Conservation (phyloP, 2,329 filamentous ascomycete species). For the Calycina herbarum region DNA sequence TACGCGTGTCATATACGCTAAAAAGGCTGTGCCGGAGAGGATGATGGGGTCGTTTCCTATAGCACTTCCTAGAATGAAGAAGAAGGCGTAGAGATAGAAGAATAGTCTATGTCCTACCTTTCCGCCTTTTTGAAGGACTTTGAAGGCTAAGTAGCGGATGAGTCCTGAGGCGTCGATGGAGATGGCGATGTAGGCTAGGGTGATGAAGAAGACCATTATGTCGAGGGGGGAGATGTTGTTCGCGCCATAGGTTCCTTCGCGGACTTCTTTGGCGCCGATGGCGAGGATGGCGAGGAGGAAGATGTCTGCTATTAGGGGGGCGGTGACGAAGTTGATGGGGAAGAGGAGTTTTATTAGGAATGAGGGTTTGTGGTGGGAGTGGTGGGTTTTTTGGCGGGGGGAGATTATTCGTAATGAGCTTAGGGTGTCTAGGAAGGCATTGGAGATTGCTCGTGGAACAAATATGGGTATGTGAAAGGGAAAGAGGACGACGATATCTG, state of each 20-base stretch:
- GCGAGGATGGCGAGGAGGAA: slow-evolving; percentile 69
- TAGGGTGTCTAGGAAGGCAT: slow-evolving; percentile 47
- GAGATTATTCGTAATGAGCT: slow-evolving; percentile 53
- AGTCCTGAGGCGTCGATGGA: slow-evolving; percentile 75
- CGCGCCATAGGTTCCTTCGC: slow-evolving; percentile 66
- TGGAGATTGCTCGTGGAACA: slow-evolving; percentile 52
- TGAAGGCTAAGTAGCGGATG: slow-evolving; percentile 70
- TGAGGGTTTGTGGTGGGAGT: slow-evolving; percentile 28
- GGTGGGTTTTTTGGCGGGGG: slow-evolving; percentile 38
- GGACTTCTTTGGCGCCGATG: slow-evolving; percentile 65
- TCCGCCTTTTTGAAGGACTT: slow-evolving; percentile 66
- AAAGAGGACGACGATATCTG: slow-evolving; percentile 69
- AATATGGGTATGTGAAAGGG: slow-evolving; percentile 66
- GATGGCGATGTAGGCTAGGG: slow-evolving; percentile 73
- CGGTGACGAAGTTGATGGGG: slow-evolving; percentile 70
- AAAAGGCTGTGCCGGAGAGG: slow-evolving; percentile 70
- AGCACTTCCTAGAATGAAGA: slow-evolving; percentile 65
- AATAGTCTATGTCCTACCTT: slow-evolving; percentile 67
- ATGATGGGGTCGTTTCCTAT: slow-evolving; percentile 78
- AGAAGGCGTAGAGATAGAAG: slow-evolving; percentile 73
- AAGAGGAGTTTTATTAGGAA: slow-evolving; percentile 54
- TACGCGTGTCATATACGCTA: slow-evolving; percentile 75
- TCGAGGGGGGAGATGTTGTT: slow-evolving; percentile 68
- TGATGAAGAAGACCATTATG: slow-evolving; percentile 75
- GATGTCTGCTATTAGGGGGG: slow-evolving; percentile 68